Evolutionary conservation across 768 basidiomycete species (phyloP).

Genomic region (Auriscalpium vulgare): DNA sequence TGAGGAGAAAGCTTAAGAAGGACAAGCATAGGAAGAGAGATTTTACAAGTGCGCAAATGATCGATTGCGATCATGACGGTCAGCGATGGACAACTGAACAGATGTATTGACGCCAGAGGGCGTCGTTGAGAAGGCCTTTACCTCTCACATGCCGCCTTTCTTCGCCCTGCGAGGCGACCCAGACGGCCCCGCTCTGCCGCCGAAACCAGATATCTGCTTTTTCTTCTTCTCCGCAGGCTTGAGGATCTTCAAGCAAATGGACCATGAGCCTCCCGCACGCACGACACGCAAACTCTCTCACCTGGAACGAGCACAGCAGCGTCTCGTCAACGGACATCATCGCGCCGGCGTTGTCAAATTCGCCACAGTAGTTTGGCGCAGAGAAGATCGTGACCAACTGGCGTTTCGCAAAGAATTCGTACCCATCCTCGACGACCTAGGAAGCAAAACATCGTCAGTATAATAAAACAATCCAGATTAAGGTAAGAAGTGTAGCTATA

Average conservation of each 20-base stretch:
- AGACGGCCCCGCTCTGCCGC: no score
- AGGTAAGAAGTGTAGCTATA: no score
- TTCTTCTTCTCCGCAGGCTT: slow-evolving; percentile 99
- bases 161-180: no score
- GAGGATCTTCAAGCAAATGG: slow-evolving; percentile 61
- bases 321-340: slow-evolving; percentile 99
- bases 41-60: no score
- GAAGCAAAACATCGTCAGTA: not conserved
- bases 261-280: not conserved
- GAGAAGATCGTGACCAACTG: slow-evolving; percentile 96
- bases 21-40: no score
- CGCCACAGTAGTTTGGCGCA: slow-evolving; percentile 90
- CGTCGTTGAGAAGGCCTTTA: no score
- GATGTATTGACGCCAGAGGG: no score
- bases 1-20: no score
- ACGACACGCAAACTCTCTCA: slow-evolving; percentile 22
- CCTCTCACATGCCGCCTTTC: no score
- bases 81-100: no score
- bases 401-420: slow-evolving; percentile 98
- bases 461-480: not conserved
- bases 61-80: no score
- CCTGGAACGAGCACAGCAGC: slow-evolving; percentile 95
- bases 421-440: slow-evolving; percentile 96
- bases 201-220: slow-evolving; percentile 71
- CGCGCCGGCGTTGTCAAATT: slow-evolving; percentile 98